A percentile compares a stretch with the other conserved stretches of the same genome.
phyloP scores from a whole-genome alignment of 176 grass and related monocot genomes.

The Carex cristatella region DNA sequence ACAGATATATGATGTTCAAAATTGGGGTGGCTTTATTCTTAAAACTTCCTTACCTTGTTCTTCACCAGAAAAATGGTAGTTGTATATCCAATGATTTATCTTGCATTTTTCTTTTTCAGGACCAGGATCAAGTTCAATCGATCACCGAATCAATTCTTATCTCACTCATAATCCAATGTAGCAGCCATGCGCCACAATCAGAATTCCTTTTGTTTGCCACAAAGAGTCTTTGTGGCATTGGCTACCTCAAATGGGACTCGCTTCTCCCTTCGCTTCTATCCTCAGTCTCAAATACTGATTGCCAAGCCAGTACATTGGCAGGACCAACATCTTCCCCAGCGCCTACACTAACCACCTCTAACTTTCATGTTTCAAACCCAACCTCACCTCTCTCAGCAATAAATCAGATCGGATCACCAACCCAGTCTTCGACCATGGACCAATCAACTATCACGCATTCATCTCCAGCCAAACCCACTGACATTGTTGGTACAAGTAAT shows the following conservation, averaged over 20 bases:
- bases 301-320: conserved; percentile 36
- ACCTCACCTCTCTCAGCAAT: conserved; percentile 69
- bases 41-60: not conserved
- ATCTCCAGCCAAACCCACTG: conserved; percentile 66
- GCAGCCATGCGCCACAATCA: conserved; percentile 72
- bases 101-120: conserved; percentile 35
- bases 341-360: conserved; percentile 39
- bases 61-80: not conserved
- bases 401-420: conserved; percentile 79
- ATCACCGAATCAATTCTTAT: conserved; percentile 86
- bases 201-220: conserved; percentile 95
- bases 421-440: conserved; percentile 68
- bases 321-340: conserved; percentile 44
- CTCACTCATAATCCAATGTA: conserved; percentile 75
- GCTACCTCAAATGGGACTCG: conserved; percentile 81
- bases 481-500: conserved; percentile 40
- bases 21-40: not conserved
- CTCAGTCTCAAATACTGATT: conserved; percentile 54
- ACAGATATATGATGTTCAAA: not conserved
- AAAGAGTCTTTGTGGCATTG: conserved; percentile 57
- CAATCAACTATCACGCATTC: conserved; percentile 59
- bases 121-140: conserved; percentile 76
- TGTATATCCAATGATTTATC: conserved; percentile 22
- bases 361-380: conserved; percentile 69
- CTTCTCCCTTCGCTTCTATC: conserved; percentile 80